These are phyloP conservation scores for Terana coerulea DNA, from an alignment of 768 basidiomycete species.

Conservation along the genomic window DNA sequence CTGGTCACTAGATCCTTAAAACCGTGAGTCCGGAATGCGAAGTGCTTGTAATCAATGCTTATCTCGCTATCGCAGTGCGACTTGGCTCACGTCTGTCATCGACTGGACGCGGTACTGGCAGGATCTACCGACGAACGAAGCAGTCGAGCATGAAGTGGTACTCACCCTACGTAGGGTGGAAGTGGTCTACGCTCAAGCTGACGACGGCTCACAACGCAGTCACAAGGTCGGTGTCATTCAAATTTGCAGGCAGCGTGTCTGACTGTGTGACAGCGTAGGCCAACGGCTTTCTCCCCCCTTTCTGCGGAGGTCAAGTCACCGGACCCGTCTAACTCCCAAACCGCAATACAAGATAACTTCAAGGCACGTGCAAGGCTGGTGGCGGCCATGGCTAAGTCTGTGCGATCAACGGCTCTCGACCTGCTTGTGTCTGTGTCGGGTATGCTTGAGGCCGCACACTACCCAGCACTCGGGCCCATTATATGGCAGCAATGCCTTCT, in stretches of 20 bases:
- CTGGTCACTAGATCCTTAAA: constrained; percentile 61
- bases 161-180: constrained; percentile 40
- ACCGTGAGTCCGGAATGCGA: constrained; percentile 37
- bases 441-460: constrained; percentile 46
- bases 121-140: constrained; percentile 31
- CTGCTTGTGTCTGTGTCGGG: constrained; percentile 63
- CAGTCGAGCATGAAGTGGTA: constrained; percentile 33
- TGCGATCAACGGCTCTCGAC: constrained; percentile 38
- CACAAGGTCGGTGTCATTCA: constrained; percentile 36
- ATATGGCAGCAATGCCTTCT: constrained; percentile 57
- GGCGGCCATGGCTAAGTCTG: constrained; percentile 13
- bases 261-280: constrained; percentile 34
- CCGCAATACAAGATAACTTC: neutral
- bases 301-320: neutral
- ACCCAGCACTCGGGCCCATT: constrained; percentile 45
- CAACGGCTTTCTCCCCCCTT: constrained; percentile 30
- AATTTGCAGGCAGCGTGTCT: neutral
- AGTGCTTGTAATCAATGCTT: neutral
- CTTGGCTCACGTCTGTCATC: constrained; percentile 18
- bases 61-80: constrained; percentile 16
- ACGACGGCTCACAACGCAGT: constrained; percentile 39
- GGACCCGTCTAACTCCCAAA: neutral
- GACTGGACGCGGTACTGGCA: constrained; percentile 30
- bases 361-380: neutral
- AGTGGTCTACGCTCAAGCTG: constrained; percentile 48